These are phyloP conservation scores for Cadophora luteo-olivacea DNA, from an alignment of 2,329 filamentous ascomycete species.

Conservation along the genomic window DNA sequence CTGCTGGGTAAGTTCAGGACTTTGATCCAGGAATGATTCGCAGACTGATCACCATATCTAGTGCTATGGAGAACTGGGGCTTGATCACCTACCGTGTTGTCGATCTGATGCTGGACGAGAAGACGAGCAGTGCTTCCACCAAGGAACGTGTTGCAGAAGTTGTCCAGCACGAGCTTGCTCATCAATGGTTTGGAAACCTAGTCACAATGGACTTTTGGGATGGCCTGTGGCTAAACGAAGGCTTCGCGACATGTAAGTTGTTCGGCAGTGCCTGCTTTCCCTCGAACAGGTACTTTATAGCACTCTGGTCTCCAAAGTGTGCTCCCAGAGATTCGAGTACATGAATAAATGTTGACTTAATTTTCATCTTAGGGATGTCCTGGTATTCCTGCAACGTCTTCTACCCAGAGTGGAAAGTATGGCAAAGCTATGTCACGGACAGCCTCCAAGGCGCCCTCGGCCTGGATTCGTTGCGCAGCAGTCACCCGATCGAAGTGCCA, in stretches of 20 bases:
- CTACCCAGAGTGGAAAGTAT: slow-evolving; percentile 98
- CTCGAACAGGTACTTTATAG: not conserved
- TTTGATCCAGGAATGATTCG: not conserved
- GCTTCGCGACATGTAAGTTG: slow-evolving; percentile 75
- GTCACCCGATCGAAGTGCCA: slow-evolving; percentile 94
- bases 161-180: slow-evolving; percentile 94
- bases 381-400: slow-evolving; percentile 95
- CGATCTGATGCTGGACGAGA: slow-evolving; percentile 88
- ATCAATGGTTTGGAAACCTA: slow-evolving; percentile 98
- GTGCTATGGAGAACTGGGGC: slow-evolving; percentile 98
- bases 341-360: not conserved
- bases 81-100: slow-evolving; percentile 94
- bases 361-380: slow-evolving; percentile 64
- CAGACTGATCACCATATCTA: not conserved
- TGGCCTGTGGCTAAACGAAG: slow-evolving; percentile 94
- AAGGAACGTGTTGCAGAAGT: slow-evolving; percentile 95
- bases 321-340: not conserved
- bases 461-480: slow-evolving; percentile 90
- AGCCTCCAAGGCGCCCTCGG: slow-evolving; percentile 87
- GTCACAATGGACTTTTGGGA: slow-evolving; percentile 99
- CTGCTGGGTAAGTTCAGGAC: slow-evolving; percentile 63
- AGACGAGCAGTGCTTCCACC: slow-evolving; percentile 84
- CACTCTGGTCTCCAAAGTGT: not conserved
- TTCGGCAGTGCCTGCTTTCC: not conserved
- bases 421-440: slow-evolving; percentile 93